Conservation (phyloP, 1,139 yeast species). For the Taphrina betulina region DNA sequence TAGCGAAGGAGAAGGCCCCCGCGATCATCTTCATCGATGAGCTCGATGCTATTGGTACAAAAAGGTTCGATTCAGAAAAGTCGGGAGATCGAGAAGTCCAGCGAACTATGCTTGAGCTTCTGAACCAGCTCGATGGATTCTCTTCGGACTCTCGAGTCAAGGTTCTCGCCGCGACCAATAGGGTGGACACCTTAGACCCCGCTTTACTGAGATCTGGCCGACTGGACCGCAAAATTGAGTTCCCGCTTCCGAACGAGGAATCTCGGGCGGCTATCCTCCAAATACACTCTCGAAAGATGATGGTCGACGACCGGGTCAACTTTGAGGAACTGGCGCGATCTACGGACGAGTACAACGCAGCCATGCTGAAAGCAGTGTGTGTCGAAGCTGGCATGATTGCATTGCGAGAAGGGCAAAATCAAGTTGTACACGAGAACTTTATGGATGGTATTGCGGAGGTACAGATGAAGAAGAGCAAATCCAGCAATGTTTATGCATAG, state of each 20-base stretch:
- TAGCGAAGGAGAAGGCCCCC: constrained; percentile 98
- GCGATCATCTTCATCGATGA: constrained; percentile 96
- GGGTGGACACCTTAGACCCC: constrained; percentile 97
- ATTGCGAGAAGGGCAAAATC: constrained; percentile 85
- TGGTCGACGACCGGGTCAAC: constrained; percentile 87
- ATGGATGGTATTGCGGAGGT: constrained; percentile 98
- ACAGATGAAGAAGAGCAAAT: constrained; percentile 92
- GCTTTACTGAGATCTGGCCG: constrained; percentile 96
- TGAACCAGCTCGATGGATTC: constrained; percentile 96
- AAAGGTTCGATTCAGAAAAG: constrained; percentile 95
- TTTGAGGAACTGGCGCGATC: constrained; percentile 98
- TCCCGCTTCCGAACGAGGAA: constrained; percentile 95
- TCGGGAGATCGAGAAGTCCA: constrained; percentile 98
- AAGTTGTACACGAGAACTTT: constrained; percentile 94
- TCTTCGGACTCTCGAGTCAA: constrained; percentile 97
- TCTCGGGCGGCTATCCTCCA: constrained; percentile 90
- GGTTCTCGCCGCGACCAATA: constrained; percentile 95
- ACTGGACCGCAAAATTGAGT: constrained; percentile 94
- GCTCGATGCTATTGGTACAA: constrained; percentile 97
- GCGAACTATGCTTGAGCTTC: constrained; percentile 95
- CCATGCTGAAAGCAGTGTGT: constrained; percentile 95
- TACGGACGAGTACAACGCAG: constrained; percentile 98
- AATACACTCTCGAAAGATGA: constrained; percentile 95
- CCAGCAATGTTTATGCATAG: constrained; percentile 91
- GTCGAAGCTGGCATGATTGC: constrained; percentile 99